Percentiles rank a stretch among this genome's conserved stretches.
phyloP scores from a whole-genome alignment of 2,329 filamentous ascomycete genomes.

The Aspergillus ochraceoroseus region DNA sequence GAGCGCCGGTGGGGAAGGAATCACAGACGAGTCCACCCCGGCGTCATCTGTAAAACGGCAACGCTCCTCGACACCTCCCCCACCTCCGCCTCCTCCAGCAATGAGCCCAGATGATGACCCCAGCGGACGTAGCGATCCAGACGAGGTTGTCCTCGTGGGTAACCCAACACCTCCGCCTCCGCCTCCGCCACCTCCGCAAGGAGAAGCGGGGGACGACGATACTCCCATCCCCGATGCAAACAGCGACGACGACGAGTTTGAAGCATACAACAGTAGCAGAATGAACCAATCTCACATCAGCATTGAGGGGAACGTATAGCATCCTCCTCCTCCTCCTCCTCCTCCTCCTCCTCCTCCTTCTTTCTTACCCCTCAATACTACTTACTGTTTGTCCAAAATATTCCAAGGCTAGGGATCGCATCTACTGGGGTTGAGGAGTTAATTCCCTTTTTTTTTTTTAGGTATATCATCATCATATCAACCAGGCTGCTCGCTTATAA shows the following conservation, averaged over 20 bases:
- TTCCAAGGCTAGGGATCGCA: conserved; percentile 11
- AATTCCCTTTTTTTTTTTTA: not conserved
- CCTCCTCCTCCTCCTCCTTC: not conserved
- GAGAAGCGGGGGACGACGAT: conserved; percentile 19
- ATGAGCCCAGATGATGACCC: conserved; percentile 18
- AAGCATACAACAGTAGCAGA: conserved; percentile 5
- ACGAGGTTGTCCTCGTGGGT: conserved; percentile 19
- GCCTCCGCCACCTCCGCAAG: conserved; percentile 31
- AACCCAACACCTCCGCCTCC: conserved; percentile 27
- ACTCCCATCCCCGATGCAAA: conserved; percentile 2
- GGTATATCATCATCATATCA: conserved; percentile 4
- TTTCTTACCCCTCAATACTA: not conserved
- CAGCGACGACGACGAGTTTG: conserved; percentile 9
- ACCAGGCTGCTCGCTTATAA: too few relatives aligned
- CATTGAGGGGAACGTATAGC: conserved; percentile 26
- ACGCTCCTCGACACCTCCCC: conserved; percentile 42
- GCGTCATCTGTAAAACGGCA: conserved; percentile 54
- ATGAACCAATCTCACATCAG: conserved; percentile 21
- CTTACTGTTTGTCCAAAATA: not conserved
- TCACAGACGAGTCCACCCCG: conserved; percentile 33
- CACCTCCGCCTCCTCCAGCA: conserved; percentile 27
- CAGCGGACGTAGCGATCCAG: conserved; percentile 20
- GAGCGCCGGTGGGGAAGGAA: conserved; percentile 27
- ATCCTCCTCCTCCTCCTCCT: conserved; percentile 9
- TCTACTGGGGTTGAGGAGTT: conserved; percentile 12